These are phyloP conservation scores for Rhizoclosmatium sp. DNA, from an alignment of 192 early-diverging fungal genomes.

Conservation along the genomic window DNA sequence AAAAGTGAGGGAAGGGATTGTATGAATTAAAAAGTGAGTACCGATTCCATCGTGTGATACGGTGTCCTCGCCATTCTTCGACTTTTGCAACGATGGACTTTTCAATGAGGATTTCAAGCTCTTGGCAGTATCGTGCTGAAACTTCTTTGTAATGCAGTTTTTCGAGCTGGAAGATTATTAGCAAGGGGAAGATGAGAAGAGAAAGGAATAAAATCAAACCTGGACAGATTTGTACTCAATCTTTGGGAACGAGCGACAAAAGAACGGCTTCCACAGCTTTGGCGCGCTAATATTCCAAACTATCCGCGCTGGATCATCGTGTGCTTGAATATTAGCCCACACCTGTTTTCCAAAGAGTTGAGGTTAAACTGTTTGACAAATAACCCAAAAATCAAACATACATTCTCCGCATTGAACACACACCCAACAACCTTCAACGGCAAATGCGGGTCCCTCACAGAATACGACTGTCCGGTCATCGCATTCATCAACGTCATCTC, in stretches of 20 bases:
- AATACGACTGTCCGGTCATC: conserved; percentile 47
- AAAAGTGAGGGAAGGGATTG: background rate
- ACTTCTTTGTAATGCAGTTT: conserved; percentile 45
- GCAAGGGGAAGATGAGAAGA: background rate
- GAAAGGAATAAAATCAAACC: conserved; percentile 27
- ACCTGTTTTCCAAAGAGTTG: too few species aligned
- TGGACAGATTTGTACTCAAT: conserved; percentile 26
- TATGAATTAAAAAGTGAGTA: conserved; percentile 13
- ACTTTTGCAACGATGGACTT: conserved; percentile 47
- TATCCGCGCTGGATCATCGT: conserved; percentile 49
- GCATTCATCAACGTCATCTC: conserved; percentile 55
- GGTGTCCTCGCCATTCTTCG: conserved; percentile 57
- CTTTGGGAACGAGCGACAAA: conserved; percentile 19
- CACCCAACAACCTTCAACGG: conserved; percentile 54
- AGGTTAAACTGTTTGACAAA: background rate
- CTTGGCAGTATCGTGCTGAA: conserved; percentile 30
- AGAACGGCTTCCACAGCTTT: conserved; percentile 22
- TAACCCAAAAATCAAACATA: conserved; percentile 26
- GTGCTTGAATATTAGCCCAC: conserved; percentile 60
- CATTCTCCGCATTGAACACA: conserved; percentile 60
- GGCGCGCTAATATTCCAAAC: conserved; percentile 42
- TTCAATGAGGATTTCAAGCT: conserved; percentile 56
- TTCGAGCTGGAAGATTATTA: conserved; percentile 38
- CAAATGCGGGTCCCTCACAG: conserved; percentile 44
- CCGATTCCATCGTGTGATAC: conserved; percentile 65